Evolutionary conservation across 352 stramenopile species (phyloP).

Genomic region (Globisporangium acanthophoron): DNA sequence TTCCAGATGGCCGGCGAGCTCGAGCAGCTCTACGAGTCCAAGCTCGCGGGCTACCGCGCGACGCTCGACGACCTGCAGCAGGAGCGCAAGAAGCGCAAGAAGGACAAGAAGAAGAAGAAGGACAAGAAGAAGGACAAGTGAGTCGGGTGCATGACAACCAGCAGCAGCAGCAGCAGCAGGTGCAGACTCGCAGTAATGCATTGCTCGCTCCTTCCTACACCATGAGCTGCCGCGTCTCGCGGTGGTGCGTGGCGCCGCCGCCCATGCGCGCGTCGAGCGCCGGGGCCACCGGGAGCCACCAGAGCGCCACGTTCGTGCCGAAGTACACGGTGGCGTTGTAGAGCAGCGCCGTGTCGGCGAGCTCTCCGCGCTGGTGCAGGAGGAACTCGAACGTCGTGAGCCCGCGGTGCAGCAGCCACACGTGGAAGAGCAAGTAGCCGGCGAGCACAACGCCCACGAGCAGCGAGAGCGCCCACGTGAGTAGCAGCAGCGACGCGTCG

Average conservation of each 20-base stretch:
- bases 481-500: conserved; percentile 29
- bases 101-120: conserved; percentile 89
- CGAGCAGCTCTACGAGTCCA: conserved; percentile 69
- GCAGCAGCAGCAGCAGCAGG: background rate
- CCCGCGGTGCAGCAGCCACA: conserved; percentile 59
- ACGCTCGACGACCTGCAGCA: conserved; percentile 77
- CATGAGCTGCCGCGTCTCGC: conserved; percentile 39
- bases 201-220: conserved; percentile 9
- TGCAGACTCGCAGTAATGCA: background rate
- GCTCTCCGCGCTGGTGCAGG: conserved; percentile 38
- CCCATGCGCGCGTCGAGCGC: conserved; percentile 24
- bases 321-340: conserved; percentile 68
- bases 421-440: conserved; percentile 71
- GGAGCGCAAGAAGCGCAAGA: conserved; percentile 85
- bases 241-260: conserved; percentile 8
- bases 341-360: conserved; percentile 32
- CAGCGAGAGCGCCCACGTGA: conserved; percentile 45
- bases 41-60: conserved; percentile 51
- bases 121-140: conserved; percentile 87
- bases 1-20: conserved; percentile 82
- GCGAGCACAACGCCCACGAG: conserved; percentile 47
- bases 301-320: conserved; percentile 42
- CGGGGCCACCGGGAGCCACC: conserved; percentile 52
- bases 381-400: conserved; percentile 81
- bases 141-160: conserved; percentile 2